phyloP scores from a whole-genome alignment of 1,284 basidiomycete genomes.

The Rhodotorula sp. region DNA sequence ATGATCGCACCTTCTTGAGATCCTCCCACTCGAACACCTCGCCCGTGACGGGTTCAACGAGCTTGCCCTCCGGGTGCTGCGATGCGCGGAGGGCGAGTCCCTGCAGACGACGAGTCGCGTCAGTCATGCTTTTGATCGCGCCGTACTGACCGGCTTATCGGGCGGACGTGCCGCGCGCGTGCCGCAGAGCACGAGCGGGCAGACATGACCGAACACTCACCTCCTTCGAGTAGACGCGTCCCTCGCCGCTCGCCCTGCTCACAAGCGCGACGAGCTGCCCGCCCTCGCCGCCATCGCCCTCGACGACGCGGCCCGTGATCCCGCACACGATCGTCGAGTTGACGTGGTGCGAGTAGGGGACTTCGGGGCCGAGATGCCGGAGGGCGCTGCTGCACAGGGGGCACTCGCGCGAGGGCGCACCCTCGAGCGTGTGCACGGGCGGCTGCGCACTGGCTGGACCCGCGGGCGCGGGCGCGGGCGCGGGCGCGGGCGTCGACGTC shows the following conservation, averaged over 20 bases:
- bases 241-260: constrained; percentile 79
- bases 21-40: constrained; percentile 65
- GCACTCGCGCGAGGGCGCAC: constrained; percentile 65
- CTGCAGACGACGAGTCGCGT: constrained; percentile 53
- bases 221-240: constrained; percentile 87
- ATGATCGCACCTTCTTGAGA: constrained; percentile 80
- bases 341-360: constrained; percentile 89
- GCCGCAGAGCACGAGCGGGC: background rate
- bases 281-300: constrained; percentile 62
- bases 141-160: background rate
- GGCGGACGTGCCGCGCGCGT: background rate
- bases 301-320: constrained; percentile 88
- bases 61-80: constrained; percentile 65
- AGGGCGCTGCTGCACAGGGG: constrained; percentile 77
- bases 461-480: background rate
- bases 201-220: constrained; percentile 56
- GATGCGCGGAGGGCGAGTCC: constrained; percentile 80
- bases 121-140: background rate
- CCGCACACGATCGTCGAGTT: constrained; percentile 94
- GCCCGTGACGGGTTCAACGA: constrained; percentile 78
- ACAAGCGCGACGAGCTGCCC: constrained; percentile 39
- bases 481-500: background rate
- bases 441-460: background rate
- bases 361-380: constrained; percentile 74
- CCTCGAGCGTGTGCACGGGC: constrained; percentile 37